Conservation (phyloP, 1,284 basidiomycete genomes). For the Tilletia horrida region DNA sequence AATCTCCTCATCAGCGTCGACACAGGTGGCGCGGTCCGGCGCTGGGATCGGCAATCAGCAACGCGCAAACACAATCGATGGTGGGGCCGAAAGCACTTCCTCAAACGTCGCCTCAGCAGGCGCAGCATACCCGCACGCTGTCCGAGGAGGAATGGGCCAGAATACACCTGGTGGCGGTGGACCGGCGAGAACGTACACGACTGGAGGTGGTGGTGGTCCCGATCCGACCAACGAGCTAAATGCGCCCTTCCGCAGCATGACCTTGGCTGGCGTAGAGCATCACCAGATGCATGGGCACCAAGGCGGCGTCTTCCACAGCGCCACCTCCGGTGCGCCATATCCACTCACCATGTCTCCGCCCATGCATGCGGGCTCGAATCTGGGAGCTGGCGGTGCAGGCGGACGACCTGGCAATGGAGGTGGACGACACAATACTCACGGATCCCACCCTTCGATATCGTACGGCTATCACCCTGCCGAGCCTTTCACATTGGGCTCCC, state of each 20-base stretch:
- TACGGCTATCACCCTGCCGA: slow-evolving; percentile 11
- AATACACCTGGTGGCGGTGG: too few relatives aligned
- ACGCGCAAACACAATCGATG: background rate
- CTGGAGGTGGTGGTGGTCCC: slow-evolving; percentile 1
- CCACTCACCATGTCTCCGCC: slow-evolving; percentile 5
- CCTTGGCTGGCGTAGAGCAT: background rate
- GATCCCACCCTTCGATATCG: slow-evolving; percentile 5
- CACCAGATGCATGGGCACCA: background rate
- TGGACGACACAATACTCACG: background rate
- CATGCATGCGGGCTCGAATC: background rate
- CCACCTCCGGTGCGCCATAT: background rate
- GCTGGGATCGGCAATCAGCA: background rate
- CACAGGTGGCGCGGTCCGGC: too few relatives aligned
- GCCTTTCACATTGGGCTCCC: slow-evolving; percentile 2
- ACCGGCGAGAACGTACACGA: too few relatives aligned
- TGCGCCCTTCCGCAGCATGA: slow-evolving; percentile 8
- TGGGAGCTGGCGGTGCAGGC: background rate
- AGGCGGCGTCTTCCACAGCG: background rate
- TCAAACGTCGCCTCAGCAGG: too few relatives aligned
- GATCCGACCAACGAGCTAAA: background rate
- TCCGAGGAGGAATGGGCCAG: too few relatives aligned
- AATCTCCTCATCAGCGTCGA: too few relatives aligned
- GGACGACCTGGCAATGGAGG: background rate
- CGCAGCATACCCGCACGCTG: too few relatives aligned
- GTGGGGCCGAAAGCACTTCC: background rate